phyloP scores from a whole-genome alignment of 2,329 filamentous ascomycete genomes.

The Grosmannia clavigera region DNA sequence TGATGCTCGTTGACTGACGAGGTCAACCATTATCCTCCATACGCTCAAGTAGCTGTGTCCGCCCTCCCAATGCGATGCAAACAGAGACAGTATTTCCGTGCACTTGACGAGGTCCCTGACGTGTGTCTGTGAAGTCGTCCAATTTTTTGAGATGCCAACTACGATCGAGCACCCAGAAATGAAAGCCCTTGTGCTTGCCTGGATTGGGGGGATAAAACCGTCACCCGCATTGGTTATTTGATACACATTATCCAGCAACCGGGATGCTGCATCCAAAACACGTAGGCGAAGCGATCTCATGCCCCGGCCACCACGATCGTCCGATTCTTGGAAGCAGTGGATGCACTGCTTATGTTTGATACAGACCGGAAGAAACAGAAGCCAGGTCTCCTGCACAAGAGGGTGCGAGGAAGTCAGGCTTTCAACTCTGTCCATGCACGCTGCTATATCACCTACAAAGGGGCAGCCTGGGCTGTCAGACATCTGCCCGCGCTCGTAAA shows the following conservation, averaged over 20 bases:
- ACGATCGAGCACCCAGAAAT: neutral
- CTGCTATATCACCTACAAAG: neutral
- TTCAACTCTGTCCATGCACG: neutral
- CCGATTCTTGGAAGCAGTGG: slow-evolving; percentile 3
- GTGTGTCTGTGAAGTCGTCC: neutral
- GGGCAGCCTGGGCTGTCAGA: neutral
- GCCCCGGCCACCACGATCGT: neutral
- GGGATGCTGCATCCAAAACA: neutral
- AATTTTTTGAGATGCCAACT: neutral
- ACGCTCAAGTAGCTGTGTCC: slow-evolving; percentile 1
- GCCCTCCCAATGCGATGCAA: slow-evolving; percentile 2
- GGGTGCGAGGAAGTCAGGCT: neutral
- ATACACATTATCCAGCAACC: neutral
- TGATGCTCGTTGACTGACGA: neutral
- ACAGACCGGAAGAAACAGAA: neutral
- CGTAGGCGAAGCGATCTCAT: neutral
- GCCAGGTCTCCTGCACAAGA: neutral
- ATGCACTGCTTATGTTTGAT: slow-evolving; percentile 1
- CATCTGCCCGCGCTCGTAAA: neutral
- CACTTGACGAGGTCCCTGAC: neutral
- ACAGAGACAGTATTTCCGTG: neutral
- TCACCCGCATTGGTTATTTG: neutral
- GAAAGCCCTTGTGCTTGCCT: neutral
- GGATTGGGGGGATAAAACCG: neutral
- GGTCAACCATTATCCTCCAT: neutral